Evolutionary conservation across 129 eudicot genomes (phyloP).

Genomic region (Kitagawia praeruptora): DNA sequence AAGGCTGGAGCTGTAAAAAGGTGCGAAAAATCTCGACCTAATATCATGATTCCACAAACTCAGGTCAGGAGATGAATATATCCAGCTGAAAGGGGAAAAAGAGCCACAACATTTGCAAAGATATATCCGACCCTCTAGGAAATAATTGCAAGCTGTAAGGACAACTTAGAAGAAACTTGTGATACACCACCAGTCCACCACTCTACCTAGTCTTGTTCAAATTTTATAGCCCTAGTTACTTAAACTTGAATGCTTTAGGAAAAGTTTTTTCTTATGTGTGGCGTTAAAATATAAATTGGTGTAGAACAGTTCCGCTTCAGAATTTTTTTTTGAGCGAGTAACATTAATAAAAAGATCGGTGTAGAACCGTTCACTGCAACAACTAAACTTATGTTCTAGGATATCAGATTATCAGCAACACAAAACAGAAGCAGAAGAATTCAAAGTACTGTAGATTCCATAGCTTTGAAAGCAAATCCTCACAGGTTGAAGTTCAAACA

Average conservation of each 20-base stretch:
- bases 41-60: not conserved
- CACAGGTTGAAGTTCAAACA: not conserved
- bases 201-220: not conserved
- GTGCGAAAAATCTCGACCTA: conserved; percentile 21
- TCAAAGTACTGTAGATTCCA: not conserved
- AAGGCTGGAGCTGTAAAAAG: conserved; percentile 60
- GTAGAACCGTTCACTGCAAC: not conserved
- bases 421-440: not conserved
- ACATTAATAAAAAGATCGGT: not conserved
- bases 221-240: not conserved
- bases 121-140: not conserved
- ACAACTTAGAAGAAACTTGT: not conserved
- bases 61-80: not conserved
- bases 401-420: not conserved
- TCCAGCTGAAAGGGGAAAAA: not conserved
- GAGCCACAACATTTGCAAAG: not conserved
- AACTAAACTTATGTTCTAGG: not conserved
- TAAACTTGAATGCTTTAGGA: not conserved
- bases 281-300: not conserved
- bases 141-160: not conserved
- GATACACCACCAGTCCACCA: not conserved
- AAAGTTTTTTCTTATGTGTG: not conserved
- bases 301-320: not conserved
- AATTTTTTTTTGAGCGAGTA: not conserved
- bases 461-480: not conserved